These are phyloP conservation scores for Graphiopsis chlorocephala DNA, from an alignment of 2,329 filamentous ascomycete species.

Conservation along the genomic window DNA sequence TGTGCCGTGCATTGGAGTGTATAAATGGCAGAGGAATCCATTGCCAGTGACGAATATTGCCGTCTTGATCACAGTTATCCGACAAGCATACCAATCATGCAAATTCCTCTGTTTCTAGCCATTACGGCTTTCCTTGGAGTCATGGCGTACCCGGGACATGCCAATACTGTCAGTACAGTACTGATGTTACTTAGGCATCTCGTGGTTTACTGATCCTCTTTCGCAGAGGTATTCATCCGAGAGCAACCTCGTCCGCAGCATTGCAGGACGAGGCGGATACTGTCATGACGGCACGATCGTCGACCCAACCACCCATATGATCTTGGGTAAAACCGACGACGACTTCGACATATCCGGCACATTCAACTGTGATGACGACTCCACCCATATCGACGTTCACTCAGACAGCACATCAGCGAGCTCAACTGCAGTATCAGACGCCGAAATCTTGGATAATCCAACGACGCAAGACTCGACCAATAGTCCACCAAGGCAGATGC, in stretches of 20 bases:
- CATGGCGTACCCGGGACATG: not conserved
- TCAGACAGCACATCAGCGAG: not conserved
- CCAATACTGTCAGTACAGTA: not conserved
- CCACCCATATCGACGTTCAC: not conserved
- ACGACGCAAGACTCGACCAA: not conserved
- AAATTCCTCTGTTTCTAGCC: not conserved
- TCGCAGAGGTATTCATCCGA: not conserved
- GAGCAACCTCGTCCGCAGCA: not conserved
- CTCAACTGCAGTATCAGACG: not conserved
- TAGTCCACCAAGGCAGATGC: not conserved
- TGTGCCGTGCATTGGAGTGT: not conserved
- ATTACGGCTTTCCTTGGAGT: not conserved
- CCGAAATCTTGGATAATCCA: not conserved
- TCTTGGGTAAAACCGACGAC: not conserved
- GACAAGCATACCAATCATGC: not conserved
- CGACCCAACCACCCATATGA: not conserved
- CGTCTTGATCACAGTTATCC: not conserved
- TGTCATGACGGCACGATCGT: not conserved
- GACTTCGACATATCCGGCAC: not conserved
- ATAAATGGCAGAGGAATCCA: not conserved
- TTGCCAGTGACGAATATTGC: not conserved
- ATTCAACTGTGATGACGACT: not conserved
- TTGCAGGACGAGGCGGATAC: not conserved
- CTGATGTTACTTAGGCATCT: not conserved
- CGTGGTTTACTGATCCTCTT: not conserved